These are phyloP conservation scores for Apiotrichum domesticum DNA, from an alignment of 1,284 basidiomycete species.

Conservation along the genomic window DNA sequence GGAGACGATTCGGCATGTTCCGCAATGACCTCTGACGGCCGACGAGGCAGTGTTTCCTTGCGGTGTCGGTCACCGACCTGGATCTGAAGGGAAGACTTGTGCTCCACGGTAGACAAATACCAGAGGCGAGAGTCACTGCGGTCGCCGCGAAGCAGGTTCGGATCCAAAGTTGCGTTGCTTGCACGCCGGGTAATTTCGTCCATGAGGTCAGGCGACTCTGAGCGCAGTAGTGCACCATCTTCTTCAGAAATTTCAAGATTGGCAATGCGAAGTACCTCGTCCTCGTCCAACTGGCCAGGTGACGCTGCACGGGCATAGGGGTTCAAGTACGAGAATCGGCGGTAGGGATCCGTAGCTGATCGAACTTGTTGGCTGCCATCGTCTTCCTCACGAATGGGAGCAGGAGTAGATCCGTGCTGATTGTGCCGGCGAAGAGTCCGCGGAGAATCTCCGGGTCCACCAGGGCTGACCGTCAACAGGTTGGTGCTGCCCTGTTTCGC, in stretches of 20 bases:
- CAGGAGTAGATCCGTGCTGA: conserved; percentile 5
- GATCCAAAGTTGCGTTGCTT: conserved; percentile 29
- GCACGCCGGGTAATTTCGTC: conserved; percentile 12
- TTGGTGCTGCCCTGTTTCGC: conserved; percentile 3
- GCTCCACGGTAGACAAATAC: neutral
- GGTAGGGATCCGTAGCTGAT: conserved; percentile 12
- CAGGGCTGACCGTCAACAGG: neutral
- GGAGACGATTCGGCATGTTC: neutral
- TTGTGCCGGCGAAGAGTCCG: neutral
- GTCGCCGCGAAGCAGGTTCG: conserved; percentile 23
- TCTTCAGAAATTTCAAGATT: conserved; percentile 4
- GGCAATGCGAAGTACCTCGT: conserved; percentile 19
- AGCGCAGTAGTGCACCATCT: conserved; percentile 6
- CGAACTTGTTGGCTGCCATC: conserved; percentile 10
- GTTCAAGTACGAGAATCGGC: neutral
- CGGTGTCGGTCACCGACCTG: neutral
- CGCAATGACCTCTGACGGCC: conserved; percentile 2
- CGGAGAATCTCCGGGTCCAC: neutral
- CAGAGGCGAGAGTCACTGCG: conserved; percentile 7
- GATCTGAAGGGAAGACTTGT: conserved; percentile 13
- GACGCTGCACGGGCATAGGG: conserved; percentile 19
- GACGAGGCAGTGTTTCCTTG: conserved; percentile 3
- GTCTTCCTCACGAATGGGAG: conserved; percentile 25
- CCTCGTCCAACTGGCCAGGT: conserved; percentile 33
- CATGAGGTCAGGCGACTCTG: conserved; percentile 18